These are phyloP conservation scores for Calcarisporium arbuscula DNA, from an alignment of 2,329 filamentous ascomycete genomes.

Conservation along the genomic window DNA sequence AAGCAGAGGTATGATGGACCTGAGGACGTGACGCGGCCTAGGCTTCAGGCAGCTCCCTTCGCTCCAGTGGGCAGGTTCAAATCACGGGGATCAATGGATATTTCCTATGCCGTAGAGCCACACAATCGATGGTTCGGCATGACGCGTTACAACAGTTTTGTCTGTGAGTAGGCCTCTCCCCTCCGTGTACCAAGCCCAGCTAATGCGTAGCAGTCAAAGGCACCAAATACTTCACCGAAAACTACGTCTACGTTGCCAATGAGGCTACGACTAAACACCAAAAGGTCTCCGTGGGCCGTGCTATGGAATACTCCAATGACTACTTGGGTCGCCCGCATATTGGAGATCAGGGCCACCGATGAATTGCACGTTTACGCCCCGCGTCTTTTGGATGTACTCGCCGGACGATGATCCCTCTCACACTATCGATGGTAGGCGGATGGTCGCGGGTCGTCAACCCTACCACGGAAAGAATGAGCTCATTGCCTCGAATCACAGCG, in stretches of 20 bases:
- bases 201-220: constrained; percentile 40
- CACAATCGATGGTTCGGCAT: constrained; percentile 49
- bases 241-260: constrained; percentile 55
- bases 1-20: constrained; percentile 41
- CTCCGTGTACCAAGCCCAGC: no score
- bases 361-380: constrained; percentile 68
- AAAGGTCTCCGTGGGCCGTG: no score
- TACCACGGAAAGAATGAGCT: constrained; percentile 65
- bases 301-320: constrained; percentile 29
- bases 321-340: constrained; percentile 71
- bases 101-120: constrained; percentile 48
- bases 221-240: constrained; percentile 51
- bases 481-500: constrained; percentile 67
- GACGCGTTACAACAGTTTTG: constrained; percentile 56
- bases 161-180: constrained; percentile 52
- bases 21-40: constrained; percentile 38
- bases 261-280: constrained; percentile 50
- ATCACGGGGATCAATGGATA: constrained; percentile 46
- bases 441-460: constrained; percentile 48
- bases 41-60: constrained; percentile 50
- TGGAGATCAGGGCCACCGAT: constrained; percentile 69
- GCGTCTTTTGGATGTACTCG: constrained; percentile 72
- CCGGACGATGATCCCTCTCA: constrained; percentile 61
- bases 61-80: constrained; percentile 49
- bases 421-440: constrained; percentile 44